Conservation (phyloP, 345 rosid species). For the Atalantia buxifolia region DNA sequence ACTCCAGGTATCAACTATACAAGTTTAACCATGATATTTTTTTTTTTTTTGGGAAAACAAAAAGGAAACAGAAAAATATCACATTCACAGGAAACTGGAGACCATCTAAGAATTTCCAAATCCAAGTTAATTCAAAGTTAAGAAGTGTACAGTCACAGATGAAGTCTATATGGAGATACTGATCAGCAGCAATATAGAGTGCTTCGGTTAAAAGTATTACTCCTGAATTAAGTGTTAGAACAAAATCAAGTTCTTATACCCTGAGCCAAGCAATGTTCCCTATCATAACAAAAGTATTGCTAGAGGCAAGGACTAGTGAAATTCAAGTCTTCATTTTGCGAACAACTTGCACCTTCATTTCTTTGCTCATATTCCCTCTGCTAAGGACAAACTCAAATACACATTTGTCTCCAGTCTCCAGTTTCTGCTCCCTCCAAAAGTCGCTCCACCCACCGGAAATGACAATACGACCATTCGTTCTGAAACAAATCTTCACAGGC, state of each 20-base stretch:
- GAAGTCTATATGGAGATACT: no score
- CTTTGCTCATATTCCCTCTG: not conserved
- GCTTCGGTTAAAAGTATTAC: not conserved
- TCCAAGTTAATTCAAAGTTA: not conserved
- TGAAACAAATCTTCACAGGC: not conserved
- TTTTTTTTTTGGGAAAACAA: no score
- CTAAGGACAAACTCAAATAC: constrained; percentile 9
- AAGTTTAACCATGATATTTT: no score
- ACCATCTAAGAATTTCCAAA: not conserved
- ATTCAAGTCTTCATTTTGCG: not conserved
- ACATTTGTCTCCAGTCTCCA: constrained; percentile 1
- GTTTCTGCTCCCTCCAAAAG: not conserved
- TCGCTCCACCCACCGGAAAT: not conserved
- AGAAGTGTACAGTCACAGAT: not conserved
- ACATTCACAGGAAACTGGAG: not conserved
- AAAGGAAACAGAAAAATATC: no score
- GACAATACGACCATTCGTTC: not conserved
- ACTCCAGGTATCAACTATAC: no score
- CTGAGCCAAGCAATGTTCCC: not conserved
- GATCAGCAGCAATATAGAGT: no score
- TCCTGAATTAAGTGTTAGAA: not conserved
- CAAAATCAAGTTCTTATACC: not conserved
- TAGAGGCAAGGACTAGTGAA: not conserved
- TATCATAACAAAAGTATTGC: not conserved
- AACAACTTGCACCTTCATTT: constrained; percentile 11